Evolutionary conservation across 805 yeast genomes (phyloP), one percentile per base, ranked within the genome.

Genomic region (Nematodospora valgi): DNA sequence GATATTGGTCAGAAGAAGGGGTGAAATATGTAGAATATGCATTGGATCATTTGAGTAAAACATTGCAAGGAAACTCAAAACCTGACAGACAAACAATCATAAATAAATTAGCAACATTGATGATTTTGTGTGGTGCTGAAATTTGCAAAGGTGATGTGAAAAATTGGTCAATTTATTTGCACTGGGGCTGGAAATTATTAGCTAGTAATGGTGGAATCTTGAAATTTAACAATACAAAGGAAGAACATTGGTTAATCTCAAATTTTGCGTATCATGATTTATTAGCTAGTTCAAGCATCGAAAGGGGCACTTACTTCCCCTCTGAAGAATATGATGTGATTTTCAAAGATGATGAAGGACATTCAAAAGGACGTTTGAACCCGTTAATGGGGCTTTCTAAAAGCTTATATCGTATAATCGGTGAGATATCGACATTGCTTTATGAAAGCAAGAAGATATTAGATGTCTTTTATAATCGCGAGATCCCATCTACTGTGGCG

Each of bases 211-310:
- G 89, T 10, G 91, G 91, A 0, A 56, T 82, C 17, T 69, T 78
- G 15, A 62, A 62, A 34, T 64, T 64, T 55, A 72, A 70, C 45
- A 64, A 61, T 20, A 70, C 73, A 48, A 74, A 74, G 43, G 80
- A 77, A 44, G 76, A 79, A 44, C 77, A 80, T 42, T 85, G 89
- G 82, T 63, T 85, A 34, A 75, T 82, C 14, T 76, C 86, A 6
- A 84, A 80, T 56, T 86, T 82, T 58, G 86, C 87, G 1, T 86
- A 85, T 52, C 93, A 85, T 54, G 94, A 85, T 52, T 71, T 86
- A 21, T 64, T 82, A 43, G 76, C 89, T 1, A 72, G 80, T 30
- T 73, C 82, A 8, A 68, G 74, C 1, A 64, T 72, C 35, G 75
- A 77, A 25, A 59, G 85, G 28, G 81, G 82, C 2, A 72, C 86